A percentile compares a stretch with the other conserved stretches of the same genome.
Conservation (phyloP, 129 eudicot species). For the Flaveria bidentis region DNA sequence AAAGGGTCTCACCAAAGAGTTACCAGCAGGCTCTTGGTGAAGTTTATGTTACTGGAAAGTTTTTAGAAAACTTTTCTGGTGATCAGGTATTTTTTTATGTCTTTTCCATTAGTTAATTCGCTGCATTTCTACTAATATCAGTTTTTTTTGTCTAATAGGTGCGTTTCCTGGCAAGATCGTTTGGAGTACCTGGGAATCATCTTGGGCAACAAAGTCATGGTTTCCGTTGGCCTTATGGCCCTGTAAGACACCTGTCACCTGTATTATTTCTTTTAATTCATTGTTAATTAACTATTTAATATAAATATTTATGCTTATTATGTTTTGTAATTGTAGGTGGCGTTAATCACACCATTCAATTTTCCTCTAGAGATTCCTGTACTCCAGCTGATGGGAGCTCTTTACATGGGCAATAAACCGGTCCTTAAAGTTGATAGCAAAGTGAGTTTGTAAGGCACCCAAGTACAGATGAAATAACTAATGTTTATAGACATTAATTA, state of each 20-base stretch:
- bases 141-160: slow-evolving; percentile 50
- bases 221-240: slow-evolving; percentile 99
- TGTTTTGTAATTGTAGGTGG: slow-evolving; percentile 51
- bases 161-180: slow-evolving; percentile 91
- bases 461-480: not conserved
- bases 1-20: slow-evolving; percentile 94
- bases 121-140: not conserved
- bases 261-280: not conserved
- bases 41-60: slow-evolving; percentile 79
- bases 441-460: slow-evolving; percentile 36
- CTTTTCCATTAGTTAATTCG: not conserved
- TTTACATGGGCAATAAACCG: slow-evolving; percentile 92
- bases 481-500: not conserved
- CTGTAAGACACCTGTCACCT: slow-evolving; percentile 54
- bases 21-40: slow-evolving; percentile 87
- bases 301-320: not conserved
- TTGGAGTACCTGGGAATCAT: slow-evolving; percentile 95
- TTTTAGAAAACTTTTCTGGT: slow-evolving; percentile 84
- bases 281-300: not conserved
- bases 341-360: slow-evolving; percentile 84
- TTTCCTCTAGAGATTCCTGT: slow-evolving; percentile 86
- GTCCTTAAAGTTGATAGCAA: slow-evolving; percentile 92
- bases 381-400: slow-evolving; percentile 83
- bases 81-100: slow-evolving; percentile 62
- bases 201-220: slow-evolving; percentile 99